phyloP scores from a whole-genome alignment of 306 rosid genomes.

The Rosa chinensis region DNA sequence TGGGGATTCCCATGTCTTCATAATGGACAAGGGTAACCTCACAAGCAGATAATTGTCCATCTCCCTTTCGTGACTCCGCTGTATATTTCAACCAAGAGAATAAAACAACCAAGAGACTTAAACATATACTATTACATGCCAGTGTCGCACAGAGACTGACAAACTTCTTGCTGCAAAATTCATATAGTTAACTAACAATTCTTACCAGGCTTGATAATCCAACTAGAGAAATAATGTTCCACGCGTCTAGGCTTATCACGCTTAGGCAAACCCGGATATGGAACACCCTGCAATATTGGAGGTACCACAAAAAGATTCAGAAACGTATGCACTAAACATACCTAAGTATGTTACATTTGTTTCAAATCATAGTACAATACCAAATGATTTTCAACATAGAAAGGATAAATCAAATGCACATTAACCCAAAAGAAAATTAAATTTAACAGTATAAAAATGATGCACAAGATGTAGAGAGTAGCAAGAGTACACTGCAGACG shows the following conservation, averaged over 20 bases:
- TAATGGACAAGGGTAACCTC: conserved; percentile 90
- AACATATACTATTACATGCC: conserved; percentile 5
- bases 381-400: background rate
- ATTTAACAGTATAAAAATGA: background rate
- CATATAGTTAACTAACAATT: background rate
- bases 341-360: background rate
- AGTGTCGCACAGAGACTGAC: conserved; percentile 15
- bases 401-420: background rate
- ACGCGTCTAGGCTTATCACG: conserved; percentile 98
- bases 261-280: conserved; percentile 77
- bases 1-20: conserved; percentile 99
- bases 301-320: conserved; percentile 23
- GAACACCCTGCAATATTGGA: conserved; percentile 67
- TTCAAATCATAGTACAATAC: background rate
- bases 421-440: background rate
- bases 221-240: conserved; percentile 84
- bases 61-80: conserved; percentile 94
- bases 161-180: conserved; percentile 9
- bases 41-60: conserved; percentile 82
- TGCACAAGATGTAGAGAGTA: background rate
- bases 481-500: background rate
- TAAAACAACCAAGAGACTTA: conserved; percentile 21
- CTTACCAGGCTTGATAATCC: conserved; percentile 92
- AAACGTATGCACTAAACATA: background rate
- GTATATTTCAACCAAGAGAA: conserved; percentile 38